phyloP scores from a whole-genome alignment of 2,329 filamentous ascomycete genomes.

The Grosmannia clavigera region DNA sequence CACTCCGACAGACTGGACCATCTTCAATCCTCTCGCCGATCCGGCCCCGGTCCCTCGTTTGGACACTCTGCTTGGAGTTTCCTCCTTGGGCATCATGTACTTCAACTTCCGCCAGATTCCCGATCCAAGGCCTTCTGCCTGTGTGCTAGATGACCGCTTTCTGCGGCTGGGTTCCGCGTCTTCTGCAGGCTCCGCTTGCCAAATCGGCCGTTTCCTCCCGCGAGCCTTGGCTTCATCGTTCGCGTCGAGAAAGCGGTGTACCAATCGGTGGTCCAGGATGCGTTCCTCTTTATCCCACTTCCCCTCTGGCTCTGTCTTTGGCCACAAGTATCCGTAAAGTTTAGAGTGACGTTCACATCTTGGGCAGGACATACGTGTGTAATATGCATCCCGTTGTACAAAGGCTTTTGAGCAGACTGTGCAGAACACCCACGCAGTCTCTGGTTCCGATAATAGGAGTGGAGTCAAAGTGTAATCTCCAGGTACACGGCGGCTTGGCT shows the following conservation, averaged over 20 bases:
- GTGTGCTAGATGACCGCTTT: neutral
- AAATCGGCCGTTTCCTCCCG: conserved; percentile 20
- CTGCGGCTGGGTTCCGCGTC: neutral
- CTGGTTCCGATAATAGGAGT: conserved; percentile 59
- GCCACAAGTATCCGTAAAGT: conserved; percentile 90
- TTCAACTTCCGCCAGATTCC: conserved; percentile 13
- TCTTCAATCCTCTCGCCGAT: neutral
- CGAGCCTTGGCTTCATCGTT: conserved; percentile 51
- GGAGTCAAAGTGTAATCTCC: conserved; percentile 78
- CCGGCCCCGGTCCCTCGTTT: neutral
- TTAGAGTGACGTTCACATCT: conserved; percentile 93
- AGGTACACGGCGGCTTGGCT: conserved; percentile 34
- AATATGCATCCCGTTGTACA: conserved; percentile 79
- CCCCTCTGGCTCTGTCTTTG: conserved; percentile 78
- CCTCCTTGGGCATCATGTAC: conserved; percentile 6
- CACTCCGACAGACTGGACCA: neutral
- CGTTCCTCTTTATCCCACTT: conserved; percentile 58
- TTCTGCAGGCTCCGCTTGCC: neutral
- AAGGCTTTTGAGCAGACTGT: conserved; percentile 72
- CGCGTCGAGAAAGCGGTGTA: conserved; percentile 70
- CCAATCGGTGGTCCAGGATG: conserved; percentile 71
- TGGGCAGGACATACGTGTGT: conserved; percentile 73
- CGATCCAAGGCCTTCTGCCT: conserved; percentile 4
- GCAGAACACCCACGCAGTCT: conserved; percentile 79
- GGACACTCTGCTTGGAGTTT: neutral